phyloP scores from a whole-genome alignment of 768 basidiomycete genomes.

The Cystobasidium tubakii region DNA sequence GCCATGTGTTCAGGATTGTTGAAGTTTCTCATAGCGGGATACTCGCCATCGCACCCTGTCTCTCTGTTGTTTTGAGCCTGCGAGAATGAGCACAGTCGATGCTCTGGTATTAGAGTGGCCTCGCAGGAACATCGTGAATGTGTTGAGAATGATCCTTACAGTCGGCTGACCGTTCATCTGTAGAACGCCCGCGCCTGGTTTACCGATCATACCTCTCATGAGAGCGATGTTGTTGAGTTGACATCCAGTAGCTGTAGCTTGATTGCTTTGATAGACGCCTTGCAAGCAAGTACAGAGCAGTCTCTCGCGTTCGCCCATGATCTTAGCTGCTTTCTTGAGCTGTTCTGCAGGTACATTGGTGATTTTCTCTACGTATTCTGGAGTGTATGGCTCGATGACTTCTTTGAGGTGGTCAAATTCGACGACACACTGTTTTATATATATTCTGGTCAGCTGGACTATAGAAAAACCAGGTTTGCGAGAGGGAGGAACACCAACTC shows the following conservation, averaged over 20 bases:
- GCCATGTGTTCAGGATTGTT: slow-evolving; percentile 10
- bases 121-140: too few species aligned
- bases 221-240: slow-evolving; percentile 44
- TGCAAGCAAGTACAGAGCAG: slow-evolving; percentile 42
- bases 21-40: slow-evolving; percentile 41
- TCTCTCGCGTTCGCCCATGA: slow-evolving; percentile 39
- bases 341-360: slow-evolving; percentile 38
- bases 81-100: too few species aligned
- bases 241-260: slow-evolving; percentile 42
- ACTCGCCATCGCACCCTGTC: slow-evolving; percentile 44
- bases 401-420: slow-evolving; percentile 40
- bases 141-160: too few species aligned
- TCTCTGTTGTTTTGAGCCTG: slow-evolving; percentile 44
- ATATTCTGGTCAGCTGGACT: too few species aligned
- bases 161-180: slow-evolving; percentile 46
- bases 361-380: slow-evolving; percentile 41
- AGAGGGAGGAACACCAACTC: too few species aligned
- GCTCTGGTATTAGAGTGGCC: too few species aligned
- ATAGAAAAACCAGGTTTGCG: too few species aligned
- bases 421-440: slow-evolving; percentile 39
- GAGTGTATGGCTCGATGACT: slow-evolving; percentile 39
- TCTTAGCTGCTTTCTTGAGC: slow-evolving; percentile 38
- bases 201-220: slow-evolving; percentile 41
- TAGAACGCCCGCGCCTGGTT: slow-evolving; percentile 38
- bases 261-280: slow-evolving; percentile 44